Evolutionary conservation across 78 protist genomes (phyloP), one percentile per base, ranked within the genome.

Genomic region (Dictyostelium capitatum): DNA sequence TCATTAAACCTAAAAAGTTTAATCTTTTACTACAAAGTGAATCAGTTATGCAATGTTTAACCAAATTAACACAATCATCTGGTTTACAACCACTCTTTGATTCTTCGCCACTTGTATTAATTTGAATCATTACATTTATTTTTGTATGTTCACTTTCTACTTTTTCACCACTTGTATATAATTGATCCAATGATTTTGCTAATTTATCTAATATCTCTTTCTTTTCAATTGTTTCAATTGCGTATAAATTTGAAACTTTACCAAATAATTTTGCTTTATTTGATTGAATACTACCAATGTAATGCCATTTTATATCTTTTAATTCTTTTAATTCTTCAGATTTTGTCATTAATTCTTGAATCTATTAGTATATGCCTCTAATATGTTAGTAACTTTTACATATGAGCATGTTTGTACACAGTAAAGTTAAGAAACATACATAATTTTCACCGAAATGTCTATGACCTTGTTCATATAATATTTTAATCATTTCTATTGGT

Each of bases 391-490:
- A 51, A 51, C 56, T n/a, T n/a, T n/a, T n/a, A n/a, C n/a, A n/a
- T n/a, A n/a, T 17, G 12, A 82, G 64, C n/a, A n/a, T n/a, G n/a
- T n/a, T n/a, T n/a, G n/a, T n/a, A n/a, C n/a, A n/a, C n/a, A n/a
- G n/a, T n/a, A n/a, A n/a, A n/a, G n/a, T n/a, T n/a, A n/a, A n/a
- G n/a, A n/a, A 65, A 53, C 28, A 47, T 57, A 89, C 95, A 79
- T 90, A 90, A 69, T 90, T 90, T 64, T 90, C 95, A 80, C 95
- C 95, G 54, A 90, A 90, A 41, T 79, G 82, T 72, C 95, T 73
- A 37, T 90, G 95, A 54, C 95, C 95, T 56, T 72, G 15, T 15
- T 75, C 95, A 72, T 69, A 90, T 46, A 74, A 51, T 32, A 77
- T 80, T 41, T 23, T 82, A 50, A 90, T 80, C 83, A 80, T 80